These are phyloP conservation scores for Agrocybe pediades DNA, from an alignment of 768 basidiomycete genomes.

Conservation along the genomic window DNA sequence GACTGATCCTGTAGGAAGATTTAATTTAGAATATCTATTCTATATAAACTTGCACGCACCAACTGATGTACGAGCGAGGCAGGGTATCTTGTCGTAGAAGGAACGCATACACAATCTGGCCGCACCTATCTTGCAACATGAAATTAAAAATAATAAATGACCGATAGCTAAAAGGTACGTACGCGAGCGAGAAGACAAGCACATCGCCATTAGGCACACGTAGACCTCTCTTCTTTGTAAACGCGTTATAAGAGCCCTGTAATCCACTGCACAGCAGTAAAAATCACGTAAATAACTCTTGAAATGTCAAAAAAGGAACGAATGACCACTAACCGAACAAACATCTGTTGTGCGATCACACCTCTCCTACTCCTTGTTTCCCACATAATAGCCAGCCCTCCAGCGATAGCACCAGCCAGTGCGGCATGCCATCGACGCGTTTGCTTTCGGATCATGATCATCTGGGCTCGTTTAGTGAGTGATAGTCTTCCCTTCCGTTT, in stretches of 20 bases:
- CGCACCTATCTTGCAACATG: constrained; percentile 49
- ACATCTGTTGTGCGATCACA: constrained; percentile 83
- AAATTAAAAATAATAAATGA: neutral
- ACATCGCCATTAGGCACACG: constrained; percentile 82
- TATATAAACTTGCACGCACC: constrained; percentile 47
- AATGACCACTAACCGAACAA: constrained; percentile 67
- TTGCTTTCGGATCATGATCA: constrained; percentile 63
- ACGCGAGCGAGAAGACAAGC: constrained; percentile 79
- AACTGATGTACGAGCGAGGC: constrained; percentile 71
- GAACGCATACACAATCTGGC: constrained; percentile 84
- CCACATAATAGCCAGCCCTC: constrained; percentile 72
- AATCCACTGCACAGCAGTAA: constrained; percentile 63
- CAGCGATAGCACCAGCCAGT: constrained; percentile 75
- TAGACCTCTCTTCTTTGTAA: constrained; percentile 66
- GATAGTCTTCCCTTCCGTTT: constrained; percentile 56
- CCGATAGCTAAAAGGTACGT: constrained; percentile 23
- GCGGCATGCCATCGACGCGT: constrained; percentile 80
- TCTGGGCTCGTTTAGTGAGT: constrained; percentile 62
- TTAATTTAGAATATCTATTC: neutral
- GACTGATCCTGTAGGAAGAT: constrained; percentile 60
- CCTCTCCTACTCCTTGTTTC: constrained; percentile 68
- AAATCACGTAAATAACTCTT: neutral
- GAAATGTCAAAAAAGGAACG: neutral
- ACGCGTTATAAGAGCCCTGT: constrained; percentile 86
- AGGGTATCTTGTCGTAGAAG: constrained; percentile 83